phyloP scores from a whole-genome alignment of 345 rosid species.

The Gossypium mustelinum region DNA sequence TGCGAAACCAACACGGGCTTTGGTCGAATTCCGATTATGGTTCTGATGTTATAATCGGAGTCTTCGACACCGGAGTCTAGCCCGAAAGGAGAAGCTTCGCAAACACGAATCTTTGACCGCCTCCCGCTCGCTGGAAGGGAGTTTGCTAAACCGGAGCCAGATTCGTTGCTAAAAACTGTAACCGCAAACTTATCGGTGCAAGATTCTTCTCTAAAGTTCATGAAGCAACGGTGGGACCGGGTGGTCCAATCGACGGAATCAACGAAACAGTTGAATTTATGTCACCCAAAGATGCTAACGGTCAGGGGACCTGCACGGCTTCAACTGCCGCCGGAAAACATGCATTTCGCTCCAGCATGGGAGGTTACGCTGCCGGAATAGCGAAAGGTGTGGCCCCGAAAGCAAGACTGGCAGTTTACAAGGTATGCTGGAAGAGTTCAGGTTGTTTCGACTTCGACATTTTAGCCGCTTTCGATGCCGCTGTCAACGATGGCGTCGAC shows the following conservation, averaged over 20 bases:
- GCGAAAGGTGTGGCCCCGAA: constrained; percentile 91
- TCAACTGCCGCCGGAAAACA: constrained; percentile 75
- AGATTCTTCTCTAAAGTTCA: constrained; percentile 78
- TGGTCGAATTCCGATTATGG: constrained; percentile 92
- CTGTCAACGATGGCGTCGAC: constrained; percentile 65
- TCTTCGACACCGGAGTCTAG: constrained; percentile 83
- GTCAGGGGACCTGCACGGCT: constrained; percentile 84
- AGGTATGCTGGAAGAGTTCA: constrained; percentile 79
- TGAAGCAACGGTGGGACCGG: constrained; percentile 44
- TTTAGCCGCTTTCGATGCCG: constrained; percentile 62
- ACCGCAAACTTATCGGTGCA: constrained; percentile 71
- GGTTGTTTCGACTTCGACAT: constrained; percentile 85
- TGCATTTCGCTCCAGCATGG: constrained; percentile 64
- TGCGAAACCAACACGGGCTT: constrained; percentile 67
- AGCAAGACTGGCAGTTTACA: constrained; percentile 69
- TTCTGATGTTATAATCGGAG: constrained; percentile 76
- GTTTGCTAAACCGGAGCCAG: constrained; percentile 49
- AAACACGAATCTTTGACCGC: constrained; percentile 66
- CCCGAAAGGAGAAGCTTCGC: constrained; percentile 80
- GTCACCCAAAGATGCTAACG: constrained; percentile 84
- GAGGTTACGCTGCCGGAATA: constrained; percentile 66
- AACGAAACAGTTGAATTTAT: constrained; percentile 70
- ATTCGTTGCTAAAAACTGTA: constrained; percentile 45
- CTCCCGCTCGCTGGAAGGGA: constrained; percentile 79
- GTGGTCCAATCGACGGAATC: constrained; percentile 48